Evolutionary conservation across 1,139 yeast genomes (phyloP).

Genomic region (Debaryomyces robertsiae): DNA sequence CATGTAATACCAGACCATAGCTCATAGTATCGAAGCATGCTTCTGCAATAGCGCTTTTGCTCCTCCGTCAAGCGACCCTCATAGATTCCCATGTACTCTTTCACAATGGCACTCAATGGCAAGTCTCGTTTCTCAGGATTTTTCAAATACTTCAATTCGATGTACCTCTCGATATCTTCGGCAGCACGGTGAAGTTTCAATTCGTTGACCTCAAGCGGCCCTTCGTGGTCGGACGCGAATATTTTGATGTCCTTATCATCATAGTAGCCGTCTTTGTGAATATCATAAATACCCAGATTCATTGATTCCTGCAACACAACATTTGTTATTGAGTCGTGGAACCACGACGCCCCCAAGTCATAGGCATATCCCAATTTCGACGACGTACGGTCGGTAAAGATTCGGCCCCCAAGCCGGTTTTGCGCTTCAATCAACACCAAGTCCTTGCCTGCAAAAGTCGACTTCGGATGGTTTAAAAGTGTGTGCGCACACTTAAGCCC

Average conservation of each 20-base stretch:
- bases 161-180: slow-evolving; percentile 61
- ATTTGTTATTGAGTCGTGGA: slow-evolving; percentile 77
- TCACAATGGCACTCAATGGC: slow-evolving; percentile 50
- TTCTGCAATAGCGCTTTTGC: slow-evolving; percentile 54
- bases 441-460: slow-evolving; percentile 33
- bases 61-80: slow-evolving; percentile 49
- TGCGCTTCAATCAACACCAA: slow-evolving; percentile 53
- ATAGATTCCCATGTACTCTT: slow-evolving; percentile 48
- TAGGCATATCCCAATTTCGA: slow-evolving; percentile 44
- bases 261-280: slow-evolving; percentile 43
- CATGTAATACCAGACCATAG: slow-evolving; percentile 80
- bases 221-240: slow-evolving; percentile 51
- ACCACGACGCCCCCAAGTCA: slow-evolving; percentile 90
- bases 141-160: slow-evolving; percentile 56
- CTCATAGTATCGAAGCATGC: slow-evolving; percentile 59
- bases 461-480: slow-evolving; percentile 38
- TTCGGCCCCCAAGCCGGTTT: slow-evolving; percentile 52
- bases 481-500: slow-evolving; percentile 78
- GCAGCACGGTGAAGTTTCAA: slow-evolving; percentile 41
- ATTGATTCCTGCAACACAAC: slow-evolving; percentile 44
- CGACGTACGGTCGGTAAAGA: slow-evolving; percentile 31
- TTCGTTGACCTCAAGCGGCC: slow-evolving; percentile 29
- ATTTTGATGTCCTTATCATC: slow-evolving; percentile 50
- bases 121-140: slow-evolving; percentile 48
- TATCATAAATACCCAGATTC: slow-evolving; percentile 28